Conservation (phyloP, 352 stramenopile genomes). For the Phytophthora ohioensis region DNA sequence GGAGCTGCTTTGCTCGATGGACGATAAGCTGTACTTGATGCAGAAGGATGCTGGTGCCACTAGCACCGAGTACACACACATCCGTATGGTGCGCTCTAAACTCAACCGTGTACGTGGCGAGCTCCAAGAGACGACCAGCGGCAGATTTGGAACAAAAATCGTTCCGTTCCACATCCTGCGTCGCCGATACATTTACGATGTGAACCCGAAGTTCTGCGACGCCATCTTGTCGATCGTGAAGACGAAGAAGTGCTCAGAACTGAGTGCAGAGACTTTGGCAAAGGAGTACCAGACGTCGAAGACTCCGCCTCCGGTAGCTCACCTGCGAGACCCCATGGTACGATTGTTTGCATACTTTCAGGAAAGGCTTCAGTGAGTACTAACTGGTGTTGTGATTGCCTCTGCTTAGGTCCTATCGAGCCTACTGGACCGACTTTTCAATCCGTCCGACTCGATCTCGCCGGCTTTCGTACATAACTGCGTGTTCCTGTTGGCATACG, state of each 20-base stretch:
- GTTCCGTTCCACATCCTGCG: slow-evolving; percentile 81
- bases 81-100: slow-evolving; percentile 74
- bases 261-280: slow-evolving; percentile 65
- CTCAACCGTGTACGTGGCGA: slow-evolving; percentile 77
- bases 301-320: slow-evolving; percentile 64
- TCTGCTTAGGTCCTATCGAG: slow-evolving; percentile 73
- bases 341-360: slow-evolving; percentile 1
- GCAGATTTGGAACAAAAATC: slow-evolving; percentile 73
- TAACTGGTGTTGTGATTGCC: slow-evolving; percentile 4
- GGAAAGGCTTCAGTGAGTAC: not conserved
- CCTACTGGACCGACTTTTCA: slow-evolving; percentile 84
- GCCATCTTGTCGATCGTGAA: slow-evolving; percentile 82
- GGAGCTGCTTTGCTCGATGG: slow-evolving; percentile 77
- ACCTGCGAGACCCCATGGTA: slow-evolving; percentile 81
- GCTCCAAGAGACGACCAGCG: slow-evolving; percentile 75
- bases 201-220: slow-evolving; percentile 67
- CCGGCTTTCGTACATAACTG: slow-evolving; percentile 71
- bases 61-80: slow-evolving; percentile 49
- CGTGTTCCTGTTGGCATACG: slow-evolving; percentile 77
- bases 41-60: slow-evolving; percentile 45
- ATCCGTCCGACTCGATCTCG: slow-evolving; percentile 72
- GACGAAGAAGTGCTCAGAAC: slow-evolving; percentile 75
- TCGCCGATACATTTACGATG: slow-evolving; percentile 66
- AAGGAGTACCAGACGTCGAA: slow-evolving; percentile 68
- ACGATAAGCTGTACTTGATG: slow-evolving; percentile 71